Conservation (phyloP, 2,329 filamentous ascomycete species). For the Fusarium longipes region DNA sequence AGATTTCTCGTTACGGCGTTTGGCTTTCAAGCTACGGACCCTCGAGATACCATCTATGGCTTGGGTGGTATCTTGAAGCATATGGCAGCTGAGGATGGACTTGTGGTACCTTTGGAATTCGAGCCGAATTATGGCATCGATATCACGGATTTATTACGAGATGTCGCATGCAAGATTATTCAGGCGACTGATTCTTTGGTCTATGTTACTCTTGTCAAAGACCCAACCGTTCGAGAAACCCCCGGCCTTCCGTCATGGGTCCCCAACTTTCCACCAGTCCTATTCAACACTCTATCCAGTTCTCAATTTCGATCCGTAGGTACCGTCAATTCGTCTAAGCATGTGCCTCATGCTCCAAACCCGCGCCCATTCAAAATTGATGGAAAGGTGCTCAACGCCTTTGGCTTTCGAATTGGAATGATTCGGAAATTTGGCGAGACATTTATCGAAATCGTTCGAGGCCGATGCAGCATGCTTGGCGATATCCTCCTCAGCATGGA, state of each 20-base stretch:
- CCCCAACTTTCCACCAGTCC: not conserved
- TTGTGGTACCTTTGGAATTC: not conserved
- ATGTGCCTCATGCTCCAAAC: not conserved
- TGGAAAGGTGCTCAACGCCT: fast-evolving
- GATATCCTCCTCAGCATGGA: not conserved
- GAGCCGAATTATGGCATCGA: not conserved
- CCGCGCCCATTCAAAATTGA: not conserved
- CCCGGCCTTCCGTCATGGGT: slow-evolving; percentile 4
- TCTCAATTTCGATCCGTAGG: not conserved
- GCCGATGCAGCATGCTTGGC: fast-evolving
- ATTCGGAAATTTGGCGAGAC: not conserved
- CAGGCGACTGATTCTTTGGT: slow-evolving; percentile 5
- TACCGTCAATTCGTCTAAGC: not conserved
- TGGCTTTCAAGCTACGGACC: not conserved
- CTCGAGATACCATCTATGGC: not conserved
- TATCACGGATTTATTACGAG: not conserved
- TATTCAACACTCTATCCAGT: not conserved
- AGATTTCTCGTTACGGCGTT: not conserved
- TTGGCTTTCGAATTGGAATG: not conserved
- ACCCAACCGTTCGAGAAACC: not conserved
- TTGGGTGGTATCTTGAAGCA: slow-evolving; percentile 4
- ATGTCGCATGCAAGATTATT: not conserved
- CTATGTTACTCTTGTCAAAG: not conserved
- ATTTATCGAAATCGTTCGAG: not conserved
- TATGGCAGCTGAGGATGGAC: not conserved